phyloP scores from a whole-genome alignment of 1,139 yeast species.

The Debaryomycetaceae sp. region DNA sequence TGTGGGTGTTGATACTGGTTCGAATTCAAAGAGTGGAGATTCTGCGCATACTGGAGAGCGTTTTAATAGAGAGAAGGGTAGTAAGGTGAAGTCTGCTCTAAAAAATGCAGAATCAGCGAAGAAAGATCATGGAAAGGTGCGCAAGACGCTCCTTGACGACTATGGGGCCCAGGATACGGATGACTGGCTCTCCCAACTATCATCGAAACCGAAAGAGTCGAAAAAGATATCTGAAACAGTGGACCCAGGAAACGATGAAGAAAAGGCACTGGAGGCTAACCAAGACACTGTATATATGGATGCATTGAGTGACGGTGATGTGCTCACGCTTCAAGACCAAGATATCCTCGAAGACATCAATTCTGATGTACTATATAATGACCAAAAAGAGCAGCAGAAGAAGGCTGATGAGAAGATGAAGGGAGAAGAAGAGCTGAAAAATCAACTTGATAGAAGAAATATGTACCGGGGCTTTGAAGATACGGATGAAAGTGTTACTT shows the following conservation, averaged over 20 bases:
- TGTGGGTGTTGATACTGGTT: too few species aligned
- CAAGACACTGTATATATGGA: background rate
- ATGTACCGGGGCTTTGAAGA: background rate
- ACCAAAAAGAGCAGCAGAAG: slow-evolving; percentile 19
- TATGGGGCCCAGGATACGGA: slow-evolving; percentile 26
- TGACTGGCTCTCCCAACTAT: slow-evolving; percentile 36
- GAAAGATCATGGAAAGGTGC: background rate
- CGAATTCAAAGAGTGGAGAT: background rate
- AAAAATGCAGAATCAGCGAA: background rate
- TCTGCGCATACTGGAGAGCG: background rate
- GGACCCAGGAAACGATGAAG: background rate
- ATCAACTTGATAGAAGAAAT: background rate
- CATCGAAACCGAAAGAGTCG: slow-evolving; percentile 8
- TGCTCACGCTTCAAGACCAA: slow-evolving; percentile 65
- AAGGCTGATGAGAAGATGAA: slow-evolving; percentile 21
- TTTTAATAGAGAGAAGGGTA: background rate
- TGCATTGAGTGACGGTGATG: slow-evolving; percentile 34
- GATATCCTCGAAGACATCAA: slow-evolving; percentile 48
- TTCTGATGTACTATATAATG: slow-evolving; percentile 43
- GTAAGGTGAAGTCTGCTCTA: background rate
- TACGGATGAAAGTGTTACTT: background rate
- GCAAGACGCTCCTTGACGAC: slow-evolving; percentile 21
- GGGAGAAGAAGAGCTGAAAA: slow-evolving; percentile 16
- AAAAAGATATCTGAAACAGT: slow-evolving; percentile 34
- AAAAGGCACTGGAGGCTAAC: background rate